Evolutionary conservation across 2,329 filamentous ascomycete species (phyloP).

Genomic region (Talaromyces funiculosus): DNA sequence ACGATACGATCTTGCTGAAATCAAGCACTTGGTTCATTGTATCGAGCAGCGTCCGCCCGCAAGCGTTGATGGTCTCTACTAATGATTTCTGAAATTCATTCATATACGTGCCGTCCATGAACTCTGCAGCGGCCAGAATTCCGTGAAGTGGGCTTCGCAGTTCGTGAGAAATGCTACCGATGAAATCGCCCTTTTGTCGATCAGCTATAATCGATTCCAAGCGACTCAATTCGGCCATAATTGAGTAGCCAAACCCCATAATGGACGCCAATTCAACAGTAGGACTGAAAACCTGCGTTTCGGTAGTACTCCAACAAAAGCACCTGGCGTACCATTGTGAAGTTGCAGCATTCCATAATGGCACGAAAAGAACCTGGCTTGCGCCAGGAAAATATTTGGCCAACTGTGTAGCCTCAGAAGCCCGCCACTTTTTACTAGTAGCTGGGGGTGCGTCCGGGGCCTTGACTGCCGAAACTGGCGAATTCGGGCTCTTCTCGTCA

Average conservation of each 20-base stretch:
- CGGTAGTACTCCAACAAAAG: slow-evolving; percentile 39
- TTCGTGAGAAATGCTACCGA: slow-evolving; percentile 42
- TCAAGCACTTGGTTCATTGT: slow-evolving; percentile 43
- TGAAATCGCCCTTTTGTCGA: slow-evolving; percentile 41
- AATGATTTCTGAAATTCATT: slow-evolving; percentile 38
- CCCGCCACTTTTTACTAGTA: slow-evolving; percentile 25
- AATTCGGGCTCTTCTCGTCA: slow-evolving; percentile 23
- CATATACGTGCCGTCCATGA: slow-evolving; percentile 34
- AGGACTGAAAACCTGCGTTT: slow-evolving; percentile 33
- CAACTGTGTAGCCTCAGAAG: slow-evolving; percentile 34
- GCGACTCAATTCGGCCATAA: slow-evolving; percentile 41
- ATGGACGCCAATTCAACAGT: slow-evolving; percentile 37
- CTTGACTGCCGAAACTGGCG: slow-evolving; percentile 11
- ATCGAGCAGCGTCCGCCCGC: slow-evolving; percentile 38
- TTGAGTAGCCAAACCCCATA: slow-evolving; percentile 37
- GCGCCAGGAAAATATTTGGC: slow-evolving; percentile 44
- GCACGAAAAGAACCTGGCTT: slow-evolving; percentile 46
- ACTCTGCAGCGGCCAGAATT: slow-evolving; percentile 38
- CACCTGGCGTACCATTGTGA: slow-evolving; percentile 44
- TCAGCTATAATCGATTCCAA: slow-evolving; percentile 40
- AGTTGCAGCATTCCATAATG: slow-evolving; percentile 47
- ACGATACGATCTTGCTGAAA: slow-evolving; percentile 49
- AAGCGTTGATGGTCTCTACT: slow-evolving; percentile 37
- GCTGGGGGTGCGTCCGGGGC: slow-evolving; percentile 21
- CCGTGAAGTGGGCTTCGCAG: slow-evolving; percentile 40